phyloP scores from a whole-genome alignment of 257 asterid species.

The Primulina huaijiensis region DNA sequence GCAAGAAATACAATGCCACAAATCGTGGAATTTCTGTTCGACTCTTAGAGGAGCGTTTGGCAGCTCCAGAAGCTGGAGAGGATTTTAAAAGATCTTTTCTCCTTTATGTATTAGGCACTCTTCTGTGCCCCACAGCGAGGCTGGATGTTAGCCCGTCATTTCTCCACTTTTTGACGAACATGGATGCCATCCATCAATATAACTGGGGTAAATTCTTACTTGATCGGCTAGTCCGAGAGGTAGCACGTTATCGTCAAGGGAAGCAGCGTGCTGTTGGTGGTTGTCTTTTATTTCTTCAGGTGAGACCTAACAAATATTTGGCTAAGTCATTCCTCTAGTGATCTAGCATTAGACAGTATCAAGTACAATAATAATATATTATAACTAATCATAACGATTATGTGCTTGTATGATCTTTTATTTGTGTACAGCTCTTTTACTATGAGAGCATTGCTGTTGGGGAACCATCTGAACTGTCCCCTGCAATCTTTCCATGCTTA shows the following conservation, averaged over 20 bases:
- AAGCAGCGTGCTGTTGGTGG: slow-evolving; percentile 99
- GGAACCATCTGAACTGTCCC: slow-evolving; percentile 74
- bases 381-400: not conserved
- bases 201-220: slow-evolving; percentile 98
- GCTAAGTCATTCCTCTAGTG: not conserved
- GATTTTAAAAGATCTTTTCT: slow-evolving; percentile 95
- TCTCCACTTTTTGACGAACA: slow-evolving; percentile 84
- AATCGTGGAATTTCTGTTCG: slow-evolving; percentile 95
- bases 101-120: slow-evolving; percentile 91
- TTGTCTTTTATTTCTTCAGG: slow-evolving; percentile 97
- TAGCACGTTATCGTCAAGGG: slow-evolving; percentile 96
- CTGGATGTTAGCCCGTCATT: slow-evolving; percentile 98
- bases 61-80: slow-evolving; percentile 91
- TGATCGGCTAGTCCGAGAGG: slow-evolving; percentile 92
- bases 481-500: slow-evolving; percentile 86
- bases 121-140: slow-evolving; percentile 92
- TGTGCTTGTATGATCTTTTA: slow-evolving; percentile 10
- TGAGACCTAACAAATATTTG: slow-evolving; percentile 26
- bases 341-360: not conserved
- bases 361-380: not conserved
- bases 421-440: slow-evolving; percentile 74
- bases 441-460: slow-evolving; percentile 96
- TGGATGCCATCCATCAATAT: slow-evolving; percentile 86
- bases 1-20: slow-evolving; percentile 82
- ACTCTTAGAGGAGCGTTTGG: slow-evolving; percentile 79